Evolutionary conservation across 768 basidiomycete genomes (phyloP), one percentile per base, ranked within the genome.

Genomic region (Collybia nuda): DNA sequence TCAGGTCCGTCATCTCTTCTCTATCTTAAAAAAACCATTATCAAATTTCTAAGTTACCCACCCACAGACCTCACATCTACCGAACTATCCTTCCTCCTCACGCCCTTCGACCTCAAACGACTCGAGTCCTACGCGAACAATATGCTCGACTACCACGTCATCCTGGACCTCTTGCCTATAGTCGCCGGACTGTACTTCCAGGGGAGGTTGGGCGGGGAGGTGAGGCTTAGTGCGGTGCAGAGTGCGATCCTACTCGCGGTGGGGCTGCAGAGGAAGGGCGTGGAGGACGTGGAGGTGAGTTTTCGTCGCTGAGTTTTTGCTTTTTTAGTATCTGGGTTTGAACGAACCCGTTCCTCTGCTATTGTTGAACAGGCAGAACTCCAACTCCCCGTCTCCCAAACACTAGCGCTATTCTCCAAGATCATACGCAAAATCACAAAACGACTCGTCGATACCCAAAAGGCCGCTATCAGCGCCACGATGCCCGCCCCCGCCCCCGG

Each of bases 101-200:
- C 92, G 0, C 93, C 97, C 0, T 98, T 96, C 65, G 97, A 98
- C 67, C 78, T 98, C 59, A 98, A 98, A 67, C 87, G 97, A 1
- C 79, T 99, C 12, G 90, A 95, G 59, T 90, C 96, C 5, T 99
- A 99, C 56, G 89, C 93, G 0, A 94, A 97, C 66, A 93, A 93
- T 63, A 86, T 89, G 83, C 78, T 98, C 37, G 97, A 98, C 67
- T 98, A 96, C 61, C 97, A 98, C 63, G 93, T 96, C 58, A 82
- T 98, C 50, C 77, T 98, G 36, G 97, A 99, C 66, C 76, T 98
- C 21, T 77, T 99, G 14, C 96, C 97, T 0, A 79, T 74, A 0
- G 70, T 93, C 32, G 84, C 93, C 2, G 70, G 78, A n/a, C 74
- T 98, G 12, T 96, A 88, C 71, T 99, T 98, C 66, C 84, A 92